A percentile compares a stretch with the other conserved stretches of the same genome.
Conservation (phyloP, 768 basidiomycete species). For the Xerocomellus intermedius region DNA sequence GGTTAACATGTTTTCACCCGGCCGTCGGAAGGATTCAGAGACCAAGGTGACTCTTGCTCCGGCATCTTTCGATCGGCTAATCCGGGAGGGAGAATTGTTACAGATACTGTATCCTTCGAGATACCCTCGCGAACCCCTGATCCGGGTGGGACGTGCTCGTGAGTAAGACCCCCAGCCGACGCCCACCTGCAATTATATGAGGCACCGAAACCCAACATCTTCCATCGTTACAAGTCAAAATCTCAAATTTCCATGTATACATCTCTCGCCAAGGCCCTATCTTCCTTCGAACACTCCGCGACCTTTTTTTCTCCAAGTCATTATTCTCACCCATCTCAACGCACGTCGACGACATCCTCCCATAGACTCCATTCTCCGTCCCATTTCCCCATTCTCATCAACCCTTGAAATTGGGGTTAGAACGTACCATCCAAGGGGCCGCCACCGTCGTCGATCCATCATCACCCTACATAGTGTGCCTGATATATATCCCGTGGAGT, state of each 20-base stretch:
- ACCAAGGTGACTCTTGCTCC: background rate
- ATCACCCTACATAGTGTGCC: too few relatives aligned
- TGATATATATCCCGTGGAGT: background rate
- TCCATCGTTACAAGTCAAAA: background rate
- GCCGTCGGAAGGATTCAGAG: background rate
- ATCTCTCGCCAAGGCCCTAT: background rate
- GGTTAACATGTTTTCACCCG: constrained; percentile 3
- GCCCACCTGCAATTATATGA: background rate
- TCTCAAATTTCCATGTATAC: background rate
- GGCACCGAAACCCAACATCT: background rate
- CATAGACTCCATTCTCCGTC: background rate
- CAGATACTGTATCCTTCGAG: background rate
- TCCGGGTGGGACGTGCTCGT: background rate
- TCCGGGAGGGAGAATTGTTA: background rate
- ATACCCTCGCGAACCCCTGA: background rate
- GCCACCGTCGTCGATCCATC: background rate
- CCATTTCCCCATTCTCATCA: too few relatives aligned
- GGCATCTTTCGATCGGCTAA: background rate
- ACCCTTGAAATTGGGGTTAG: background rate
- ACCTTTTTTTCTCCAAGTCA: background rate
- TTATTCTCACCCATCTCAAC: background rate
- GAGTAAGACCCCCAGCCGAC: background rate
- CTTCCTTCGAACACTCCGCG: background rate
- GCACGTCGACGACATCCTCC: too few relatives aligned
- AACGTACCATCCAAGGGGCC: background rate